These are phyloP conservation scores for Phoma sp. DNA, from an alignment of 2,329 filamentous ascomycete genomes.

Conservation along the genomic window DNA sequence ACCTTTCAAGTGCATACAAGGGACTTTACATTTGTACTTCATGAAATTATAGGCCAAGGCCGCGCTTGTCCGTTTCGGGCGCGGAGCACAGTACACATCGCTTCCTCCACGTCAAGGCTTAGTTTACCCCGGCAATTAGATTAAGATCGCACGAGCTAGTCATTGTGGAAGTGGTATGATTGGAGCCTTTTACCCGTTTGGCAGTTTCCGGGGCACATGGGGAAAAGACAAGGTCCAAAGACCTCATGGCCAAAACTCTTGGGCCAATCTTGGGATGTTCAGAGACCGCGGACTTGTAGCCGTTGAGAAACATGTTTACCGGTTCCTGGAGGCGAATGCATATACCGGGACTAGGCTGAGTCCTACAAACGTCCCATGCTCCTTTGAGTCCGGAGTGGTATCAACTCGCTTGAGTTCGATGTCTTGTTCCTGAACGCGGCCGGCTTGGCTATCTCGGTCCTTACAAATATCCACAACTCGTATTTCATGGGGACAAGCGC, in stretches of 20 bases:
- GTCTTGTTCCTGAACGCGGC: not conserved
- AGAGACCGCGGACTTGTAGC: slow-evolving; percentile 14
- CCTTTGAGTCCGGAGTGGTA: slow-evolving; percentile 10
- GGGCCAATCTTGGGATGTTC: not conserved
- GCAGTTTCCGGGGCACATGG: not conserved
- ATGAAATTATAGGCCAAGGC: slow-evolving; percentile 11
- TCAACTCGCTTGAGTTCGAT: not conserved
- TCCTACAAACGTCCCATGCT: not conserved
- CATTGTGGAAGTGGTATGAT: not conserved
- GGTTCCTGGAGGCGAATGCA: slow-evolving; percentile 7
- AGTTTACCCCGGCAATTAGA: slow-evolving; percentile 18
- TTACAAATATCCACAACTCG: too few species aligned
- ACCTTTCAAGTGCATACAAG: not conserved
- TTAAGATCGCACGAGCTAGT: slow-evolving; percentile 7
- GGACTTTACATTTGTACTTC: slow-evolving; percentile 14
- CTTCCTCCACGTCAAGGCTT: slow-evolving; percentile 7
- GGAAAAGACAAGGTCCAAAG: not conserved
- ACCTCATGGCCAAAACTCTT: slow-evolving; percentile 1
- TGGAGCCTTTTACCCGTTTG: slow-evolving; percentile 5
- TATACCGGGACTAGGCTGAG: not conserved
- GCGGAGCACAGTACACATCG: slow-evolving; percentile 14
- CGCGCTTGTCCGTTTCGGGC: slow-evolving; percentile 10
- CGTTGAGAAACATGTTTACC: slow-evolving; percentile 1
- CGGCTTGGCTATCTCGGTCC: not conserved
- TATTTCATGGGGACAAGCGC: too few species aligned